Evolutionary conservation across 768 basidiomycete genomes (phyloP), one percentile per base, ranked within the genome.

Genomic region (Gloeophyllum trabeum): DNA sequence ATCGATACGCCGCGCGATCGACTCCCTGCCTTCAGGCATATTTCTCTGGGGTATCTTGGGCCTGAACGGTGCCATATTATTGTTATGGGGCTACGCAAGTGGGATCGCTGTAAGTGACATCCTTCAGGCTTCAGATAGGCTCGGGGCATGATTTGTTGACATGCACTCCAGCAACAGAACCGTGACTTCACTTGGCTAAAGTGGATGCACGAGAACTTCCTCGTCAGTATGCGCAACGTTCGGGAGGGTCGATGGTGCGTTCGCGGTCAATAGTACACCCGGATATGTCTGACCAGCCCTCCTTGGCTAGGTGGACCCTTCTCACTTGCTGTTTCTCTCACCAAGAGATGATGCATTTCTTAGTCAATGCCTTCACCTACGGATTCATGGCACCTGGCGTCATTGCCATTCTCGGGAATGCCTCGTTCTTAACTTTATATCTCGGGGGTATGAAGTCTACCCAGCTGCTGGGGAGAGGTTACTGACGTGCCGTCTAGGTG

Each of bases 331-430:
- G 66, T 45, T 90, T 91, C 64, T 85, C 84, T 3, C 85, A 89
- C 51, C 57, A 67, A 48, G 65, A 70, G 22, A 28, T 67, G n/a
- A 47, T 54, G 1, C 86, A 89, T 52, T 70, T 83, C 3, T 48
- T 85, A n/a, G 67, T 86, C 56, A 89, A 89, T 52, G 76, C 74
- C n/a, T 70, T 86, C 53, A 77, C 81, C 0, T 85, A 76, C 59
- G 86, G 69, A 59, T 89, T 83, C 62, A 75, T 88, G 71, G 82
- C 79, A 0, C 74, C 69, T 1, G 59, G 74, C 2, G 75, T 84
- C 37, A 65, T 89, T 21, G 51, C 60, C 14, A 60, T 80, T 35
- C 66, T 90, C 7, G 84, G 85, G 0, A 79, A 74, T 51, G 61
- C 70, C 6, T 69, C 69, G 14, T 90, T 90, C 57, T 54, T 88